These are phyloP conservation scores for Monilinia aucupariae DNA, from an alignment of 2,329 filamentous ascomycete species.

Conservation along the genomic window DNA sequence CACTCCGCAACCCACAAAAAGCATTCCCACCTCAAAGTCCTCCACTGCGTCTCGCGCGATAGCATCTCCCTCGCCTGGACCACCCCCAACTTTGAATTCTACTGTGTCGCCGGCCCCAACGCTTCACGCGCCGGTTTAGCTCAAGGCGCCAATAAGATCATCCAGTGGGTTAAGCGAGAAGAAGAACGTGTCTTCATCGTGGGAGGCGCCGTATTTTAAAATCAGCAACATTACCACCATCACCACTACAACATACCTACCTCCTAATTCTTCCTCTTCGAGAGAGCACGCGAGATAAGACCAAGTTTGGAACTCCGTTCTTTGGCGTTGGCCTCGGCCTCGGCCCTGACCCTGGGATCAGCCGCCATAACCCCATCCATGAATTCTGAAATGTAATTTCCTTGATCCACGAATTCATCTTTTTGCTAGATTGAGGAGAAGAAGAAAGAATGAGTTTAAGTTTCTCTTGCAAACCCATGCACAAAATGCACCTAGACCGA, in stretches of 20 bases:
- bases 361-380: background rate
- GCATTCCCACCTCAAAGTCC: conserved; percentile 77
- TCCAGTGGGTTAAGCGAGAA: conserved; percentile 86
- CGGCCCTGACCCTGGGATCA: background rate
- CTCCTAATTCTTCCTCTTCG: background rate
- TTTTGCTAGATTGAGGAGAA: background rate
- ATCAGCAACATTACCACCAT: no score
- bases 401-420: background rate
- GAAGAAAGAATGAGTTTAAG: background rate
- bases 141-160: conserved; percentile 80
- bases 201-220: conserved; percentile 76
- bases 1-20: conserved; percentile 82
- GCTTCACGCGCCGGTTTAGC: conserved; percentile 61
- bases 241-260: background rate
- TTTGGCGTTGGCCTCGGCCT: background rate
- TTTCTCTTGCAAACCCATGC: background rate
- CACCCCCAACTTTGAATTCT: conserved; percentile 87
- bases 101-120: conserved; percentile 82
- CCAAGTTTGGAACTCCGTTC: background rate
- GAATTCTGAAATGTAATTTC: background rate
- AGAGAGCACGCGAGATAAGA: no score
- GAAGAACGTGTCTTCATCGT: conserved; percentile 96
- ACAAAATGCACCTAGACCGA: background rate
- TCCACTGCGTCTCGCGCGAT: conserved; percentile 71
- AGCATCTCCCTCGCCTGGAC: conserved; percentile 82